These are phyloP conservation scores for Talaromyces sp. DNA, from an alignment of 2,329 filamentous ascomycete species.

Conservation along the genomic window DNA sequence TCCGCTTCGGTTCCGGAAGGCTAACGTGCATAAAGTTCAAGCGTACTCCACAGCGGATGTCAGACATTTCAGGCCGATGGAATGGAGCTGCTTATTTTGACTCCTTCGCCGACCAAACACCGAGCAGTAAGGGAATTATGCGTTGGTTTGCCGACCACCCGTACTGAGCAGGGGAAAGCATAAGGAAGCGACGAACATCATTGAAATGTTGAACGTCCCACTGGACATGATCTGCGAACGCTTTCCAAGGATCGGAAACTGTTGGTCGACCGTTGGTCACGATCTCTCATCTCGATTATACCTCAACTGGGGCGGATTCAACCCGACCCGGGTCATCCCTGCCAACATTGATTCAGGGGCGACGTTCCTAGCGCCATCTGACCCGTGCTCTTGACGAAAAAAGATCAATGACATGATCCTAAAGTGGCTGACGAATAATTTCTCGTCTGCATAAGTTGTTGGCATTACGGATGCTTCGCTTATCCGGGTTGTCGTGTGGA, in stretches of 20 bases:
- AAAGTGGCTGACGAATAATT: background rate
- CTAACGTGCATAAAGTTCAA: background rate
- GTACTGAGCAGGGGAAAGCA: too few species aligned
- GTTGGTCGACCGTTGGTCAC: background rate
- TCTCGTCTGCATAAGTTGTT: background rate
- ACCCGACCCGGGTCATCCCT: background rate
- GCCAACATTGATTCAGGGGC: background rate
- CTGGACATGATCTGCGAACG: background rate
- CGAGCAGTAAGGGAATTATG: too few species aligned
- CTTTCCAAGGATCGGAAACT: background rate
- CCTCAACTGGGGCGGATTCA: background rate
- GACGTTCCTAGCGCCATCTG: background rate
- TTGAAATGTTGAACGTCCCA: too few species aligned
- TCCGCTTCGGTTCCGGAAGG: background rate
- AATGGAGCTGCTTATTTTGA: background rate
- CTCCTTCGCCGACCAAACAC: background rate
- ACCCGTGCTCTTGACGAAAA: background rate
- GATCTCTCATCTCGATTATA: background rate
- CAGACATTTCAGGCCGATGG: background rate
- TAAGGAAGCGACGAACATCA: too few species aligned
- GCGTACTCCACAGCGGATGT: background rate
- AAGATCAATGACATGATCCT: background rate
- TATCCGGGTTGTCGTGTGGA: background rate
- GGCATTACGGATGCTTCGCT: background rate
- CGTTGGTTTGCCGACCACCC: too few species aligned